Conservation (phyloP, 495 filamentous ascomycete genomes). For the Penicillium parvum region DNA sequence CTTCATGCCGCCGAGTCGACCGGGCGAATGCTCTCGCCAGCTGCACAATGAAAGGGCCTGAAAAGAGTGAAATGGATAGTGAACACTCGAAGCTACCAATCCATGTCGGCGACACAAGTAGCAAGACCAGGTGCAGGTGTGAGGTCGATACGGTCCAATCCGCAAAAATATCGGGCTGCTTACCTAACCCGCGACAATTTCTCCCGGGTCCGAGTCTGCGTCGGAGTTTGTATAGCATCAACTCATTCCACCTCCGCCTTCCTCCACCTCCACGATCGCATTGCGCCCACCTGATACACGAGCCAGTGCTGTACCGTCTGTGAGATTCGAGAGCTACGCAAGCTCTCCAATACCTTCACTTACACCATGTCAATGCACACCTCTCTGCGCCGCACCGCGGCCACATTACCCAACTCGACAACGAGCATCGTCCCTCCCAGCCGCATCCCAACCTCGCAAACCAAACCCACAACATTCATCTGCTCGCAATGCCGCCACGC, state of each 20-base stretch:
- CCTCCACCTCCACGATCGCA: conserved; percentile 13
- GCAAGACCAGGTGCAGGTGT: conserved; percentile 7
- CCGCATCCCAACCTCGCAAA: conserved; percentile 22
- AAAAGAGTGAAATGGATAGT: background rate
- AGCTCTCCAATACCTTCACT: background rate
- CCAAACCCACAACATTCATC: conserved; percentile 36
- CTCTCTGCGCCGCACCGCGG: conserved; percentile 42
- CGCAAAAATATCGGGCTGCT: conserved; percentile 16
- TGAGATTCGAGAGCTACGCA: background rate
- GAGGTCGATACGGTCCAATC: conserved; percentile 8
- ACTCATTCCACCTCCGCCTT: conserved; percentile 9
- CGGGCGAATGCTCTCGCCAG: conserved; percentile 4
- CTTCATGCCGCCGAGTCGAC: conserved; percentile 28
- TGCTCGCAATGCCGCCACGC: conserved; percentile 66
- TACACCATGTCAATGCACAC: conserved; percentile 35
- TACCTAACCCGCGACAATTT: conserved; percentile 32
- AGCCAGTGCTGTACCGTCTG: background rate
- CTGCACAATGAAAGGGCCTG: conserved; percentile 10
- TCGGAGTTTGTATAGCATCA: conserved; percentile 19
- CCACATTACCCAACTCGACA: conserved; percentile 29
- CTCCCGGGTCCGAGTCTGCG: too few species aligned
- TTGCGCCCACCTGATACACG: background rate
- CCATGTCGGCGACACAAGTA: conserved; percentile 12
- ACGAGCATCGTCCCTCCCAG: conserved; percentile 22
- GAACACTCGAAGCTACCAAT: background rate